Conservation (phyloP, 2,329 filamentous ascomycete genomes). For the Exophiala sp. region DNA sequence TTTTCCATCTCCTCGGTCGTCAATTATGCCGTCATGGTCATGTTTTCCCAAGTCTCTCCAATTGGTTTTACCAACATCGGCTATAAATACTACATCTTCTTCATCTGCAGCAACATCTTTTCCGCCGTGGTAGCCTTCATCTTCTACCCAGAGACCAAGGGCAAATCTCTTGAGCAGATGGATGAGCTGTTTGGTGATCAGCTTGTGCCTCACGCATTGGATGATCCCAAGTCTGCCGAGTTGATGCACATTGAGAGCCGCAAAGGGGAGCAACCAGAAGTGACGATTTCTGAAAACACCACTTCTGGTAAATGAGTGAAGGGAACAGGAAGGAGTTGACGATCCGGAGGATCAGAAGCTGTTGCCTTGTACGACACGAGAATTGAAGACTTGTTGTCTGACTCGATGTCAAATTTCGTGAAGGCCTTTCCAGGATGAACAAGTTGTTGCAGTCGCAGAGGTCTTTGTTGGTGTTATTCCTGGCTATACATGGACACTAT, state of each 20-base stretch:
- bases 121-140: conserved; percentile 27
- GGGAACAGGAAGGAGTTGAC: background rate
- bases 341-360: background rate
- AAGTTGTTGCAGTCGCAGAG: conserved; percentile 34
- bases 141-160: conserved; percentile 31
- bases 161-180: conserved; percentile 31
- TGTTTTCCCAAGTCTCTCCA: conserved; percentile 31
- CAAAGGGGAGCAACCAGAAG: background rate
- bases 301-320: background rate
- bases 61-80: conserved; percentile 33
- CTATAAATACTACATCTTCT: conserved; percentile 30
- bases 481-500: background rate
- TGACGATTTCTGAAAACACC: background rate
- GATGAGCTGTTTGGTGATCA: conserved; percentile 24
- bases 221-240: background rate
- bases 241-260: background rate
- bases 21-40: conserved; percentile 50
- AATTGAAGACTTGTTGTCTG: background rate
- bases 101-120: conserved; percentile 13
- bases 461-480: conserved; percentile 14
- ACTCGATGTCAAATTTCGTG: conserved; percentile 17
- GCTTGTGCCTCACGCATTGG: background rate
- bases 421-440: conserved; percentile 53
- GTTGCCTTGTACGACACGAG: background rate
- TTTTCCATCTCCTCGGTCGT: conserved; percentile 58